Evolutionary conservation across 1,139 yeast genomes (phyloP), one percentile per base, ranked within the genome.

Genomic region (Debaryomyces nepalensis): DNA sequence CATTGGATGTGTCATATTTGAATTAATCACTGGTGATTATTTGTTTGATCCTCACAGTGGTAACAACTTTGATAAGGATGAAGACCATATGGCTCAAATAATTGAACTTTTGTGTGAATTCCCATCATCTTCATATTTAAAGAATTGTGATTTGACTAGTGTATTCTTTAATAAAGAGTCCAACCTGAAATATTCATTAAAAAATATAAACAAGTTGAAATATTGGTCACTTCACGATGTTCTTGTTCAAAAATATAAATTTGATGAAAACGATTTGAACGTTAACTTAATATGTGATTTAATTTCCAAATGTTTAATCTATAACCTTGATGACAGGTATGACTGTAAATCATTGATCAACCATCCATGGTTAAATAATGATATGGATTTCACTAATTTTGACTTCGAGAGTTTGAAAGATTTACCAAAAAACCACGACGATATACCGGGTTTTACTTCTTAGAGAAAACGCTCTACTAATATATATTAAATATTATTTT

Each of bases 51-150:
- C 96, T 8, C 85, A 81, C 43, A 77, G 75, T 42, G 89, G 90
- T 6, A 67, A 69, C 41, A 56, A 62, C 11, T 87, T 84, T 57
- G 66, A 75, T 45, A 85, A 86, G 58, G 90, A 87, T 59, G 96
- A 88, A 53, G 96, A 88, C 61, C 96, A 88, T 61, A 63, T 88
- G 50, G 96, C 95, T 0, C 96, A 87, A 57, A 82, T 84, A 19
- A 75, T 84, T 29, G 93, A 85, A 57, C 62, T 85, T 11, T 63
- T 83, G 37, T 87, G 89, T 4, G 69, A 68, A 19, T 72, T 81
- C 35, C 89, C 91, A 2, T 46, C 69, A 1, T 68, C 70, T 26
- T 68, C 79, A 45, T 70, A 61, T 53, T 66, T 82, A 37, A 60
- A 67, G 27, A 72, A 75, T 48, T 83, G 88, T 43, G 70, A 70